Evolutionary conservation across 1,284 basidiomycete species (phyloP).

Genomic region (Bjerkandera adusta): DNA sequence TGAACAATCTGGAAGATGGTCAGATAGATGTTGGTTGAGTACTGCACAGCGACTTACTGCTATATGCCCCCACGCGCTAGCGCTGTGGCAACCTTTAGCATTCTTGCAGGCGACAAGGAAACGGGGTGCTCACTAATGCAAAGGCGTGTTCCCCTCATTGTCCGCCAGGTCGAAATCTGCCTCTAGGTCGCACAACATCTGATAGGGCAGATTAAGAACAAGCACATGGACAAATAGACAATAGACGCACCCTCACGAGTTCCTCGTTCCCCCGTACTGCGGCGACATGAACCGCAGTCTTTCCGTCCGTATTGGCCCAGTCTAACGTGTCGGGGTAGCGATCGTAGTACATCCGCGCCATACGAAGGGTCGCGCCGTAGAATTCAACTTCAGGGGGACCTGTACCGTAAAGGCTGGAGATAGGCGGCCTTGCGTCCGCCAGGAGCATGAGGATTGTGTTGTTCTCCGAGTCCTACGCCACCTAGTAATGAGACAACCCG

Average conservation of each 20-base stretch:
- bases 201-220: slow-evolving; percentile 16
- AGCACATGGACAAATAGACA: slow-evolving; percentile 7
- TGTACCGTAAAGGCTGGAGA: slow-evolving; percentile 44
- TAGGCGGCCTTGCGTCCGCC: slow-evolving; percentile 67
- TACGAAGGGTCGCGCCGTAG: slow-evolving; percentile 69
- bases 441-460: slow-evolving; percentile 89
- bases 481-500: background rate
- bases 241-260: slow-evolving; percentile 69
- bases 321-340: slow-evolving; percentile 83
- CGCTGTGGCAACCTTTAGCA: slow-evolving; percentile 42
- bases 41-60: slow-evolving; percentile 45
- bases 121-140: slow-evolving; percentile 78
- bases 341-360: slow-evolving; percentile 80
- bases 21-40: slow-evolving; percentile 13
- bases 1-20: slow-evolving; percentile 66
- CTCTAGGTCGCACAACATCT: slow-evolving; percentile 87
- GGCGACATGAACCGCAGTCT: slow-evolving; percentile 87
- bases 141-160: slow-evolving; percentile 86
- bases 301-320: slow-evolving; percentile 87
- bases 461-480: slow-evolving; percentile 77
- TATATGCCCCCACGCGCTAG: slow-evolving; percentile 83
- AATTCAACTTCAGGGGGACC: slow-evolving; percentile 54
- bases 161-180: slow-evolving; percentile 89
- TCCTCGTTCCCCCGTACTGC: slow-evolving; percentile 88
- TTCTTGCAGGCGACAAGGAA: slow-evolving; percentile 1